Evolutionary conservation across 2,329 filamentous ascomycete species (phyloP).

Genomic region (Scedosporium dehoogii): DNA sequence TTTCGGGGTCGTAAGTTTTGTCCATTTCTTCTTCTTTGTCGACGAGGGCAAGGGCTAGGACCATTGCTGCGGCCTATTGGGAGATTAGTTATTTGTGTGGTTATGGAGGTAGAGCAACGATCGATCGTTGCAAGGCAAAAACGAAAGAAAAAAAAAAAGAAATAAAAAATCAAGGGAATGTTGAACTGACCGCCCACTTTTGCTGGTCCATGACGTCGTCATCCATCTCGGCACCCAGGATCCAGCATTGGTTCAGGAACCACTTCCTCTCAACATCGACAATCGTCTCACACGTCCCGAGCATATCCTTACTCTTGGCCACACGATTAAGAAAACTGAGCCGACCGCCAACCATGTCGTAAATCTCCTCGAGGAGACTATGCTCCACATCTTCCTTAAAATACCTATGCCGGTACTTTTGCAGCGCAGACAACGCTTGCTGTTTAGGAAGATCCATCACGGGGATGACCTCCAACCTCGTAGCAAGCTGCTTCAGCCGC

Average conservation of each 20-base stretch:
- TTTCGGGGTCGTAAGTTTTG: slow-evolving; percentile 54
- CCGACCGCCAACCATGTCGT: slow-evolving; percentile 77
- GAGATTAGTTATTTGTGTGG: slow-evolving; percentile 1
- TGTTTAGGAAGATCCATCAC: slow-evolving; percentile 73
- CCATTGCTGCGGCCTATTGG: slow-evolving; percentile 74
- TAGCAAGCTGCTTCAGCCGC: slow-evolving; percentile 81
- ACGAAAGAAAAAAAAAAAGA: not conserved
- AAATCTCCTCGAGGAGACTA: slow-evolving; percentile 62
- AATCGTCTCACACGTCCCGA: slow-evolving; percentile 63
- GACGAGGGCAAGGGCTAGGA: slow-evolving; percentile 84
- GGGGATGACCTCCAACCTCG: slow-evolving; percentile 86
- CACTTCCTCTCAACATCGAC: slow-evolving; percentile 62
- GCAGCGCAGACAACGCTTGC: slow-evolving; percentile 66
- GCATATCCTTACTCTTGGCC: slow-evolving; percentile 76
- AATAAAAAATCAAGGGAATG: too few relatives aligned
- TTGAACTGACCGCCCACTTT: slow-evolving; percentile 82
- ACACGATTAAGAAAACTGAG: slow-evolving; percentile 82
- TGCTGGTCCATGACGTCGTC: slow-evolving; percentile 98
- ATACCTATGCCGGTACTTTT: slow-evolving; percentile 72
- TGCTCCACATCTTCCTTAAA: slow-evolving; percentile 49
- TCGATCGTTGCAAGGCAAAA: not conserved
- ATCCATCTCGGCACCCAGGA: slow-evolving; percentile 67
- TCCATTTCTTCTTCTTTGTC: slow-evolving; percentile 61
- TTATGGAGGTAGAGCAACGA: not conserved
- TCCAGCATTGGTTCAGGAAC: slow-evolving; percentile 69